phyloP scores from a whole-genome alignment of 176 grass and related monocot genomes.

The Aegilops sharonensis region DNA sequence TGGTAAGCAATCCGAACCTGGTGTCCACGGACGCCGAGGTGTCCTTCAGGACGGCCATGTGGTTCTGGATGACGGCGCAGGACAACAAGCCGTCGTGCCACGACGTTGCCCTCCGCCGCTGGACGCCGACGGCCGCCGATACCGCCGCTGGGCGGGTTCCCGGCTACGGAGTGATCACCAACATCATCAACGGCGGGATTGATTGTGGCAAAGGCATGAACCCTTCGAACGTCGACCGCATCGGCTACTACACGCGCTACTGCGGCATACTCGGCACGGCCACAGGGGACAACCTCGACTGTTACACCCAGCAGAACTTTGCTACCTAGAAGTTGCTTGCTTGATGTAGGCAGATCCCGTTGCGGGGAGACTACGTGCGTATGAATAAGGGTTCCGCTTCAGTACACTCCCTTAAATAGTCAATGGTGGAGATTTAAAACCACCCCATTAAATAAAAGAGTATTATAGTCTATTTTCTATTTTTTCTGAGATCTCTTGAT shows the following conservation, averaged over 20 bases:
- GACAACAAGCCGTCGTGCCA: constrained; percentile 56
- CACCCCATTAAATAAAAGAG: too few relatives aligned
- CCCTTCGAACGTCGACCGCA: constrained; percentile 17
- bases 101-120: constrained; percentile 33
- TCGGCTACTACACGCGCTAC: constrained; percentile 59
- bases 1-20: constrained; percentile 54
- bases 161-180: constrained; percentile 63
- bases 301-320: constrained; percentile 38
- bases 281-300: constrained; percentile 49
- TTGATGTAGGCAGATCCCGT: too few relatives aligned
- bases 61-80: constrained; percentile 65
- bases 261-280: constrained; percentile 44
- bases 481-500: too few relatives aligned
- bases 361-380: too few relatives aligned
- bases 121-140: constrained; percentile 39
- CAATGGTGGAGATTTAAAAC: too few relatives aligned
- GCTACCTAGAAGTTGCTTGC: background rate
- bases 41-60: constrained; percentile 61
- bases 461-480: too few relatives aligned
- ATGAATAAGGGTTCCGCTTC: too few relatives aligned
- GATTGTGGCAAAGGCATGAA: constrained; percentile 42
- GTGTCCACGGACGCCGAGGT: constrained; percentile 38
- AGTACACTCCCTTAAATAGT: too few relatives aligned
- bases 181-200: constrained; percentile 67
- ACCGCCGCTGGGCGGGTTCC: constrained; percentile 12